Evolutionary conservation across 352 stramenopile genomes (phyloP), one percentile per base, ranked within the genome.

Genomic region (Globisporangium nagaii): DNA sequence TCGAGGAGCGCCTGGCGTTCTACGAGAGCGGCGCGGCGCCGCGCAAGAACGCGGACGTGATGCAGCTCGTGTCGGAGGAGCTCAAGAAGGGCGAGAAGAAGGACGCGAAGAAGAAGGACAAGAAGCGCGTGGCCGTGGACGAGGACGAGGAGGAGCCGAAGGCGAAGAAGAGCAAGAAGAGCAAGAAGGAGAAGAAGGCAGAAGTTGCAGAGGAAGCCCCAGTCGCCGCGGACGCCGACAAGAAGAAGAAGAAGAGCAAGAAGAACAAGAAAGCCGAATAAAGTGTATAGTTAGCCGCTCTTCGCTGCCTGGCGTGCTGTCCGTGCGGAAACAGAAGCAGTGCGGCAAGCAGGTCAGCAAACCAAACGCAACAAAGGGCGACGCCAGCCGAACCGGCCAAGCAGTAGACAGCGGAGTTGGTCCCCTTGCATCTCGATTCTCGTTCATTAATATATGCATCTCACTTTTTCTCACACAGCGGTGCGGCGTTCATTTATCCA

Each of bases 41-140:
- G 30, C 82, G 96, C 61, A 98, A 99, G 77, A 99, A 99, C 70
- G 82, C 99, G 39, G 97, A 99, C 72, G 97, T 99, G 27, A 99
- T 99, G 97, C 72, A 86, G 58, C 88, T 98, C 62, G 96, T 99
- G 24, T 93, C 88, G 54, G 75, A 88, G 17, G 73, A 97, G 66
- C 76, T 98, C 5, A 91, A 92, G 77, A 68, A 76, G 49, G 66
- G 28, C 71, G 76, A 63, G 53, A 90, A 79, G 68, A 83, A 80
- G 71, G 65, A 63, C 10, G 86, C 93, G 63, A 86, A 79, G 24
- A 88, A 81, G 58, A 89, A 88, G 66, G 70, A 82, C 46, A 93
- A 91, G 75, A 96, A 89, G 73, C 80, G 82, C 30, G 70, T 82
- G 17, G 79, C 56, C 4, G 46, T 59, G 12, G 80, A 81, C 60